Evolutionary conservation across 257 asterid genomes (phyloP).

Genomic region (Rehmannia glutinosa): DNA sequence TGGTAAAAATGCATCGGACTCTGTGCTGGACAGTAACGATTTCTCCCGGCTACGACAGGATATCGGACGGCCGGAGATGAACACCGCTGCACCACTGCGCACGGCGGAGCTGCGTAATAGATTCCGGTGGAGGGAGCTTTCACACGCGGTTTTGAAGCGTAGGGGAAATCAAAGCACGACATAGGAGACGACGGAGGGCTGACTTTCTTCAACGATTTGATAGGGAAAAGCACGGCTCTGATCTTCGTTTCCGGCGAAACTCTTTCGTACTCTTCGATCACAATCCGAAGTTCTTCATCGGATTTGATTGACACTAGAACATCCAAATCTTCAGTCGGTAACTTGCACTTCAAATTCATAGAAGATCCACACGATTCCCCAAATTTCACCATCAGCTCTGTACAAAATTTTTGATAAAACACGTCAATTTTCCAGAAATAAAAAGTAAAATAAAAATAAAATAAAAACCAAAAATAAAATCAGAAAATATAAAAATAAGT

Average conservation of each 20-base stretch:
- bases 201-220: constrained; percentile 37
- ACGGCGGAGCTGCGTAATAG: constrained; percentile 19
- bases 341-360: constrained; percentile 60
- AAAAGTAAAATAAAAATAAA: not conserved
- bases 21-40: constrained; percentile 19
- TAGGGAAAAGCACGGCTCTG: constrained; percentile 62
- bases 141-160: constrained; percentile 15
- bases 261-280: constrained; percentile 68
- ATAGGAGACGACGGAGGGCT: constrained; percentile 70
- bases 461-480: not conserved
- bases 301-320: constrained; percentile 61
- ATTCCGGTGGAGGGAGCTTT: constrained; percentile 11
- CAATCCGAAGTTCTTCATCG: constrained; percentile 58
- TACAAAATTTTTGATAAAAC: too few relatives aligned
- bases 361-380: constrained; percentile 69
- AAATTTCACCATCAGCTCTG: constrained; percentile 75
- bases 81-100: constrained; percentile 7
- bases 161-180: constrained; percentile 56
- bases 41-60: constrained; percentile 19
- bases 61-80: constrained; percentile 20
- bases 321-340: constrained; percentile 78
- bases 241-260: constrained; percentile 51
- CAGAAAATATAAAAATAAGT: not conserved
- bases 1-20: constrained; percentile 19
- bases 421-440: not conserved